phyloP scores from a whole-genome alignment of 352 stramenopile species.

The Phytopythium boreale region DNA sequence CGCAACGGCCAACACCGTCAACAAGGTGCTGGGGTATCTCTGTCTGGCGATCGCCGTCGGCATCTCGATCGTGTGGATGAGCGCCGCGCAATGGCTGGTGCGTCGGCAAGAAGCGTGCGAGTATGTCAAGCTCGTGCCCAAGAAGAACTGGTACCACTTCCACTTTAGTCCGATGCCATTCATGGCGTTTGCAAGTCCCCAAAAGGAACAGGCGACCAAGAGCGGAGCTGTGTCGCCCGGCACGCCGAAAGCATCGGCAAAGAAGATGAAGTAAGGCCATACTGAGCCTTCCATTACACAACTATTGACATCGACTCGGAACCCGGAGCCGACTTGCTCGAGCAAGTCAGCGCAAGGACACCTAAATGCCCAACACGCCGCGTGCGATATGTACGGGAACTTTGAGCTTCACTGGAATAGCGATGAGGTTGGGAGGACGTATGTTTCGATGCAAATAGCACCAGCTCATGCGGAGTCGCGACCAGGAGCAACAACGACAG shows the following conservation, averaged over 20 bases:
- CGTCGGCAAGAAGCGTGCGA: slow-evolving; percentile 7
- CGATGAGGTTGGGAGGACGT: too few relatives aligned
- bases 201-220: background rate
- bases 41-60: slow-evolving; percentile 11
- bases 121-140: slow-evolving; percentile 11
- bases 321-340: too few relatives aligned
- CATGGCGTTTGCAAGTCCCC: slow-evolving; percentile 2
- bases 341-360: too few relatives aligned
- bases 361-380: too few relatives aligned
- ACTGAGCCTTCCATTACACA: too few relatives aligned
- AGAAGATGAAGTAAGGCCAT: background rate
- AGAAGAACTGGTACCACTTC: slow-evolving; percentile 24
- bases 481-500: too few relatives aligned
- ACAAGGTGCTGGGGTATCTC: slow-evolving; percentile 12
- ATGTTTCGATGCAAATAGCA: too few relatives aligned
- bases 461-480: too few relatives aligned
- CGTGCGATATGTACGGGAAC: too few relatives aligned
- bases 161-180: slow-evolving; percentile 16
- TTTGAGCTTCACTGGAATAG: too few relatives aligned
- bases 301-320: too few relatives aligned
- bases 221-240: background rate
- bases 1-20: slow-evolving; percentile 2
- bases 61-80: slow-evolving; percentile 8
- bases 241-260: background rate
- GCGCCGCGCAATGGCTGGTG: slow-evolving; percentile 2